These are phyloP conservation scores for Stagonosporopsis vannaccii DNA, from an alignment of 2,329 filamentous ascomycete genomes.

Conservation along the genomic window DNA sequence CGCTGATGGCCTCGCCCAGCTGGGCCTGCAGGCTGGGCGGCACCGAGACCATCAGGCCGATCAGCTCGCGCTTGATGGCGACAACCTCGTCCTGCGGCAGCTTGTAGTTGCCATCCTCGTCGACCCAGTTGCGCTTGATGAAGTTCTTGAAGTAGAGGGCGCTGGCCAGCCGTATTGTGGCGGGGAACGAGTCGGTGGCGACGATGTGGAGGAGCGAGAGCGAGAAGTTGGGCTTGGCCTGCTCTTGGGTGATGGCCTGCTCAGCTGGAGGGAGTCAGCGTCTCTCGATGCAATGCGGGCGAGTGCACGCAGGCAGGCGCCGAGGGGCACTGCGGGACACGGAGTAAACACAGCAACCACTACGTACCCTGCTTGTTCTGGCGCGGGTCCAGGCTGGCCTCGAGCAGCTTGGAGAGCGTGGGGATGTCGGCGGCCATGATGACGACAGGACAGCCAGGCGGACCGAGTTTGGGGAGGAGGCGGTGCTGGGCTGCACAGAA, in stretches of 20 bases:
- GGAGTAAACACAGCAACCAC: conserved; percentile 21
- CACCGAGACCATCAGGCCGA: conserved; percentile 94
- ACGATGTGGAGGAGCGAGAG: conserved; percentile 87
- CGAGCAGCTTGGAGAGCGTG: conserved; percentile 79
- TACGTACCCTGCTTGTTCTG: conserved; percentile 86
- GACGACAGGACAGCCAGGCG: conserved; percentile 14
- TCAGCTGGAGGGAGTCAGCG: conserved; percentile 69
- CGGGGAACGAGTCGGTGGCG: conserved; percentile 73
- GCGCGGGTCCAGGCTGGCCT: conserved; percentile 86
- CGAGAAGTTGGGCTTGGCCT: conserved; percentile 86
- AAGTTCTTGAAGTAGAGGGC: conserved; percentile 99
- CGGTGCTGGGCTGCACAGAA: conserved; percentile 7
- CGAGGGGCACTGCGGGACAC: conserved; percentile 15
- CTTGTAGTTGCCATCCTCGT: conserved; percentile 94
- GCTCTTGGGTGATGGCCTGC: conserved; percentile 76
- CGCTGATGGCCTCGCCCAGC: conserved; percentile 93
- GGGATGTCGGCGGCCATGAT: conserved; percentile 68
- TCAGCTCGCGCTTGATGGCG: conserved; percentile 93
- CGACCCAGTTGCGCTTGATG: conserved; percentile 91
- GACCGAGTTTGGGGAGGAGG: conserved; percentile 3
- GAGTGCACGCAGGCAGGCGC: not conserved
- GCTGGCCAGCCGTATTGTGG: conserved; percentile 83
- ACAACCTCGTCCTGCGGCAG: conserved; percentile 81
- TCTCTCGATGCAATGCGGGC: too few species aligned
- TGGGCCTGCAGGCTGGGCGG: conserved; percentile 89